These are phyloP conservation scores for Fusarium sp. DNA, from an alignment of 2,329 filamentous ascomycete genomes.

Conservation along the genomic window DNA sequence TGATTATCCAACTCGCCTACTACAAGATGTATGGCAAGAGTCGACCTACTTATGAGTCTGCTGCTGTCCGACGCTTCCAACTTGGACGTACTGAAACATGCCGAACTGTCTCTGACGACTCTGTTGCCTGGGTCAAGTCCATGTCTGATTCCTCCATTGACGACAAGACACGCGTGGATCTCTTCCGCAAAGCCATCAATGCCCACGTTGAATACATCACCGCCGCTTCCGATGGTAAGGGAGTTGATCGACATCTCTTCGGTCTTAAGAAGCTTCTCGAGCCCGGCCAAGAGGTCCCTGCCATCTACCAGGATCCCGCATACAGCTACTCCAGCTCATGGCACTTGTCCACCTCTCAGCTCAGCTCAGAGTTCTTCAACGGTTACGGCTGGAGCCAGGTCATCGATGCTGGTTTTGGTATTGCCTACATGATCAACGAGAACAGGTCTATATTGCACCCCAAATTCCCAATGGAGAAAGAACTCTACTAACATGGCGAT, in stretches of 20 bases:
- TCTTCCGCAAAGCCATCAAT: constrained; percentile 84
- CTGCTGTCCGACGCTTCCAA: constrained; percentile 93
- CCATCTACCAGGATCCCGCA: constrained; percentile 87
- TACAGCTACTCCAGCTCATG: constrained; percentile 86
- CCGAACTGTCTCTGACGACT: constrained; percentile 89
- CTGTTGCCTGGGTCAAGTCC: constrained; percentile 86
- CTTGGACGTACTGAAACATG: constrained; percentile 96
- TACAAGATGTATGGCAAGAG: constrained; percentile 99
- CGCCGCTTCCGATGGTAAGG: constrained; percentile 89
- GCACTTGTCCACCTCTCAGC: constrained; percentile 88
- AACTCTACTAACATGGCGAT: constrained; percentile 28
- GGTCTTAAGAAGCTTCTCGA: constrained; percentile 91
- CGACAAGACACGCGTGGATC: constrained; percentile 72
- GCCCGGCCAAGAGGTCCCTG: constrained; percentile 82
- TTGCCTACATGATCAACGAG: constrained; percentile 99
- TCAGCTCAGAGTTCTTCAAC: constrained; percentile 98
- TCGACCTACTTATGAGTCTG: constrained; percentile 96
- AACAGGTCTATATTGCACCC: constrained; percentile 71
- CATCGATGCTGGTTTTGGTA: constrained; percentile 93
- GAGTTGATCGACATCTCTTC: constrained; percentile 96
- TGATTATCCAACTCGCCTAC: constrained; percentile 98
- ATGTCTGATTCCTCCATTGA: constrained; percentile 77
- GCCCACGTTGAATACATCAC: constrained; percentile 91
- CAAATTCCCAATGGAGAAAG: not conserved
- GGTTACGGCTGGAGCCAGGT: constrained; percentile 99